Evolutionary conservation across 1,284 basidiomycete species (phyloP).

Genomic region (Cutaneotrichosporon arboriforme): DNA sequence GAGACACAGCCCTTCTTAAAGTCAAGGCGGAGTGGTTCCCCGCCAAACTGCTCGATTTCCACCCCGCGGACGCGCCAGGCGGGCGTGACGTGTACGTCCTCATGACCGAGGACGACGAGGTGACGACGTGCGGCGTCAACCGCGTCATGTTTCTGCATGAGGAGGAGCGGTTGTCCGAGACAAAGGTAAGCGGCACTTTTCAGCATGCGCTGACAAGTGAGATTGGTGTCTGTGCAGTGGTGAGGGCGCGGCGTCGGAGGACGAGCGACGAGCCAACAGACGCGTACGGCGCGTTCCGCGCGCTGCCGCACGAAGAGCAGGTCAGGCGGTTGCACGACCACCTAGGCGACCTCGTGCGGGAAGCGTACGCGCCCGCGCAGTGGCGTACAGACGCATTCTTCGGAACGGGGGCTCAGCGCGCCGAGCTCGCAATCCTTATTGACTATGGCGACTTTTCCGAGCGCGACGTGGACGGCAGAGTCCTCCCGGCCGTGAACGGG

Average conservation of each 20-base stretch:
- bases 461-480: conserved; percentile 18
- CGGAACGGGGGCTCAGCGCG: neutral
- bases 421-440: conserved; percentile 4
- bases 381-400: conserved; percentile 31
- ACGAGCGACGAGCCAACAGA: too few relatives aligned
- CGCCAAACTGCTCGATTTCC: conserved; percentile 11
- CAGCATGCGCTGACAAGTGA: too few relatives aligned
- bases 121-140: neutral
- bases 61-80: conserved; percentile 9
- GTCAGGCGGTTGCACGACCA: conserved; percentile 22
- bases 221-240: too few relatives aligned
- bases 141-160: conserved; percentile 18
- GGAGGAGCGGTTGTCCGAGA: conserved; percentile 22
- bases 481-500: conserved; percentile 24
- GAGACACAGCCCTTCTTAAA: conserved; percentile 5
- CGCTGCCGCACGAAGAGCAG: conserved; percentile 16
- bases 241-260: neutral
- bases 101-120: conserved; percentile 10
- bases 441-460: conserved; percentile 28
- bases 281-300: too few relatives aligned
- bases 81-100: conserved; percentile 20
- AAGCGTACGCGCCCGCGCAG: conserved; percentile 29
- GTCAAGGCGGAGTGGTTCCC: conserved; percentile 1
- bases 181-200: conserved; percentile 16
- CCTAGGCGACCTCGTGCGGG: conserved; percentile 22